Conservation (phyloP, 1,284 basidiomycete genomes). For the Paramarasmius palmivorus region DNA sequence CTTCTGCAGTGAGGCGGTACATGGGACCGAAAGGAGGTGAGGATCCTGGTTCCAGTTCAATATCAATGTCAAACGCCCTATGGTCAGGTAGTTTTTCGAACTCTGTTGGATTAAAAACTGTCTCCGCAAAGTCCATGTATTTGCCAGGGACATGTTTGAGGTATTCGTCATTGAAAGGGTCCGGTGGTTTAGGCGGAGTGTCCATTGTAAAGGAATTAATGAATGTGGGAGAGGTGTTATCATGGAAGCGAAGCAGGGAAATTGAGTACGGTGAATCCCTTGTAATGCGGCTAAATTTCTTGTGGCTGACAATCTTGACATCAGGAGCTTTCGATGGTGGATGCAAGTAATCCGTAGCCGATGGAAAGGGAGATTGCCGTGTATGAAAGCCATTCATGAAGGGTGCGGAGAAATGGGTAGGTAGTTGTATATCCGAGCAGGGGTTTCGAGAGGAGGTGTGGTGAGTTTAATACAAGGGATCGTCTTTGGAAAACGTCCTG, state of each 20-base stretch:
- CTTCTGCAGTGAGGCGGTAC: conserved; percentile 31
- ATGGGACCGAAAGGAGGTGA: conserved; percentile 32
- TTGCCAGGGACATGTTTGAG: background rate
- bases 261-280: background rate
- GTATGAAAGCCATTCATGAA: too few relatives aligned
- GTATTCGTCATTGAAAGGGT: background rate
- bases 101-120: conserved; percentile 21
- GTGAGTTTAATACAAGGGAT: background rate
- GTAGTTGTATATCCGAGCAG: too few relatives aligned
- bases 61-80: conserved; percentile 23
- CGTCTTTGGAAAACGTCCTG: background rate
- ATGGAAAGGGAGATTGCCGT: too few relatives aligned
- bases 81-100: conserved; percentile 21
- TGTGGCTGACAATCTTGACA: background rate
- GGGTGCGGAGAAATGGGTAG: too few relatives aligned
- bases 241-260: background rate
- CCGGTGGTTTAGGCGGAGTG: background rate
- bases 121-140: background rate
- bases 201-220: background rate
- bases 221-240: background rate
- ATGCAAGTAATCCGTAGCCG: background rate
- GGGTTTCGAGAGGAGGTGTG: background rate
- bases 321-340: background rate
- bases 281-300: background rate
- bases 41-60: conserved; percentile 32